These are phyloP conservation scores for Chaetothyriales sp. DNA, from an alignment of 2,329 filamentous ascomycete genomes.

Conservation along the genomic window DNA sequence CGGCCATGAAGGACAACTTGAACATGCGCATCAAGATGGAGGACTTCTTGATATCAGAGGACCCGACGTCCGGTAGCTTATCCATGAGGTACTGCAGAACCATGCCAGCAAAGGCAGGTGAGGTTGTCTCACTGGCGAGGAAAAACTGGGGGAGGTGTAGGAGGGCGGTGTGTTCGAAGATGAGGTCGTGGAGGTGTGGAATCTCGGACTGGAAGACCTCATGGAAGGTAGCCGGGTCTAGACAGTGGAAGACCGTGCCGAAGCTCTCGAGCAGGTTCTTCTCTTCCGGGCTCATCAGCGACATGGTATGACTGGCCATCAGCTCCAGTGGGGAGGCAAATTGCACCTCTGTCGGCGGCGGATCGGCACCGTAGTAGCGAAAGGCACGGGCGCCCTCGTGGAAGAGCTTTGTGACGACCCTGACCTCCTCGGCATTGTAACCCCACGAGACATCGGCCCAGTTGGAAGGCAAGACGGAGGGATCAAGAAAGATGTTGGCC, in stretches of 20 bases:
- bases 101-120: constrained; percentile 96
- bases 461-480: constrained; percentile 63
- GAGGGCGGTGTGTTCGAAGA: constrained; percentile 87
- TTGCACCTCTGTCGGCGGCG: constrained; percentile 54
- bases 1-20: constrained; percentile 98
- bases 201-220: constrained; percentile 98
- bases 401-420: constrained; percentile 93
- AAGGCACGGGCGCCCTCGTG: constrained; percentile 93
- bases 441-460: constrained; percentile 95
- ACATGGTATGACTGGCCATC: constrained; percentile 87
- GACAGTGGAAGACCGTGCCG: constrained; percentile 94
- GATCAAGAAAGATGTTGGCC: constrained; percentile 51
- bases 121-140: constrained; percentile 94
- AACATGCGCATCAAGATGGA: constrained; percentile 87
- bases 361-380: constrained; percentile 87
- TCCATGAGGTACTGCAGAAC: constrained; percentile 94
- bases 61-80: constrained; percentile 86
- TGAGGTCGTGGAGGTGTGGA: constrained; percentile 89
- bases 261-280: constrained; percentile 96
- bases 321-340: constrained; percentile 76
- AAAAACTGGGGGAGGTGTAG: constrained; percentile 96
- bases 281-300: constrained; percentile 86
- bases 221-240: constrained; percentile 95
- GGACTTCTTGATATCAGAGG: constrained; percentile 77
- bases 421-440: constrained; percentile 92